phyloP scores from a whole-genome alignment of 2,329 filamentous ascomycete genomes.

The Xylariomycetidae sp. region DNA sequence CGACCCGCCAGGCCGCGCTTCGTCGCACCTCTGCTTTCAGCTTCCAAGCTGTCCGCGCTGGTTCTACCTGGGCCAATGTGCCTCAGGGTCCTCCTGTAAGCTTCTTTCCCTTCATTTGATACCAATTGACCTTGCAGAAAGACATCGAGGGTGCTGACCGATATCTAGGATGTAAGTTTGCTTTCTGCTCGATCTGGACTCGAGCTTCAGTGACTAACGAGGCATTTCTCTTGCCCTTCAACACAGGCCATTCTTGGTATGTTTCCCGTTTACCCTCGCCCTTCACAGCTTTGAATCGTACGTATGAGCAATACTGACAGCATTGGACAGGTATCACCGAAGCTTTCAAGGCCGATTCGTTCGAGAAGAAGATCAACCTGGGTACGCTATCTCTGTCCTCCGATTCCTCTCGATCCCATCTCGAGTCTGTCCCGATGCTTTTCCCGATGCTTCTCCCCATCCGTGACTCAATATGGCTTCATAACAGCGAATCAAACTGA shows the following conservation, averaged over 20 bases:
- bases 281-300: background rate
- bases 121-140: conserved; percentile 14
- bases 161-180: conserved; percentile 32
- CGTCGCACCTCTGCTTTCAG: conserved; percentile 32
- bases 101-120: conserved; percentile 20
- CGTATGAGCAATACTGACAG: no score
- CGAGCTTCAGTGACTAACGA: conserved; percentile 13
- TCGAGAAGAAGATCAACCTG: conserved; percentile 95
- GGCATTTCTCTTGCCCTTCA: conserved; percentile 11
- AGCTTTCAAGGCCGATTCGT: conserved; percentile 95
- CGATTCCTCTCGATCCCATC: conserved; percentile 4
- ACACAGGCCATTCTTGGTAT: conserved; percentile 69
- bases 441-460: background rate
- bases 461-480: conserved; percentile 8
- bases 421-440: conserved; percentile 2
- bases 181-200: conserved; percentile 3
- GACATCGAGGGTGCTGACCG: conserved; percentile 7
- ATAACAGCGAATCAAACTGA: no score
- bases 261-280: conserved; percentile 21
- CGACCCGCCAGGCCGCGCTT: conserved; percentile 40
- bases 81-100: conserved; percentile 90
- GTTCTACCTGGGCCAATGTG: conserved; percentile 85
- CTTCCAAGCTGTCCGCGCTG: conserved; percentile 44
- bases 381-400: conserved; percentile 44
- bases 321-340: conserved; percentile 72